phyloP scores from a whole-genome alignment of 75 land plant genomes.

The Chamaecyparis obtusa region DNA sequence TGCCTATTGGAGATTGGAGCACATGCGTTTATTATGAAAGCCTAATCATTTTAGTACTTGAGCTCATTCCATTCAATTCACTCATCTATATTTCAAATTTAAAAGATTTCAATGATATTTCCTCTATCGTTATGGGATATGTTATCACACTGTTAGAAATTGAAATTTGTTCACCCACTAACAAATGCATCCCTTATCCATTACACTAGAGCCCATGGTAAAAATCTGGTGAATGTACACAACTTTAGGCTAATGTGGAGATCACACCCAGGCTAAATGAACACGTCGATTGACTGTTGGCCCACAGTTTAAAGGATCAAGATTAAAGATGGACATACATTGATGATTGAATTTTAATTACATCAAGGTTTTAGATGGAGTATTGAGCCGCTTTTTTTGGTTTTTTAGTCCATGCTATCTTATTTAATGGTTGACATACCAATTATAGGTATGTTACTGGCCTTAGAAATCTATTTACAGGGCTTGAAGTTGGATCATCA shows the following conservation, averaged over 20 bases:
- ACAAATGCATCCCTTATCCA: background rate
- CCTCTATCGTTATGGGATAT: background rate
- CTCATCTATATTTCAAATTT: background rate
- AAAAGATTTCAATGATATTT: background rate
- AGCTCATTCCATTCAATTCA: too few species aligned
- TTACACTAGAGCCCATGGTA: background rate
- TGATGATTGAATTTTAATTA: too few species aligned
- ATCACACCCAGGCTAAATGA: background rate
- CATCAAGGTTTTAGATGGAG: too few species aligned
- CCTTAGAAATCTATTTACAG: too few species aligned
- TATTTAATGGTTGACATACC: too few species aligned
- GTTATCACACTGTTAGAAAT: background rate
- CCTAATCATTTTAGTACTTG: too few species aligned
- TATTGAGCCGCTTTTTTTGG: too few species aligned
- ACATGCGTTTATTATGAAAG: too few species aligned
- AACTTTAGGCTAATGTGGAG: background rate
- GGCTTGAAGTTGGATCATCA: too few species aligned
- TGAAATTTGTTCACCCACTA: background rate
- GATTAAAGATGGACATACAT: too few species aligned
- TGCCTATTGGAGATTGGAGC: too few species aligned
- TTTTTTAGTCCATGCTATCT: too few species aligned
- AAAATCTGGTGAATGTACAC: background rate
- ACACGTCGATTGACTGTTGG: background rate
- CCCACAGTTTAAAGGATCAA: background rate
- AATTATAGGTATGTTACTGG: background rate